Evolutionary conservation across 768 basidiomycete genomes (phyloP).

Genomic region (Basidioascus undulatus): DNA sequence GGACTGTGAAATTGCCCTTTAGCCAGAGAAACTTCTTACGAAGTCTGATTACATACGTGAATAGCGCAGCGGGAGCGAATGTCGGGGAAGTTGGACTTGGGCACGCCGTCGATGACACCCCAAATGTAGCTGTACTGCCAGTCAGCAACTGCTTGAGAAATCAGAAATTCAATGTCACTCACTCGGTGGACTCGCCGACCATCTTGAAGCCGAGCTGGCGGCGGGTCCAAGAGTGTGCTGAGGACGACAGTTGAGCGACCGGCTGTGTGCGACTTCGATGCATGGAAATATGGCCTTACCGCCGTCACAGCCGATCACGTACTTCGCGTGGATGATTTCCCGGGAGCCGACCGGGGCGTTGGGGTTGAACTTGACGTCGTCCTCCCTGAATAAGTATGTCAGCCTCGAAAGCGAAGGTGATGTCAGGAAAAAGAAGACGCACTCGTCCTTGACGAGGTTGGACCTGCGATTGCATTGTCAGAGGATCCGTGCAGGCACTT

Average conservation of each 20-base stretch:
- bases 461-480: too few species aligned
- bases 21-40: too few species aligned
- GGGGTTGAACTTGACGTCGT: too few species aligned
- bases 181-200: conserved; percentile 48
- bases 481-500: too few species aligned
- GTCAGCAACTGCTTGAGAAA: neutral
- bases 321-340: conserved; percentile 28
- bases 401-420: too few species aligned
- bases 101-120: conserved; percentile 53
- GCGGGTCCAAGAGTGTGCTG: conserved; percentile 59
- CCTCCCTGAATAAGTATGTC: too few species aligned
- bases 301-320: conserved; percentile 44
- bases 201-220: conserved; percentile 38
- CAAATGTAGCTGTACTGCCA: conserved; percentile 31
- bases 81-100: conserved; percentile 55
- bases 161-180: conserved; percentile 1
- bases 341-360: neutral
- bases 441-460: too few species aligned
- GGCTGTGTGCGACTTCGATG: conserved; percentile 15
- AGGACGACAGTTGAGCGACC: neutral
- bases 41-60: too few species aligned
- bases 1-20: too few species aligned
- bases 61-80: conserved; percentile 38
- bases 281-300: conserved; percentile 23
- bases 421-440: too few species aligned